Evolutionary conservation across 345 rosid species (phyloP), one percentile per base, ranked within the genome.

Genomic region (Eucalyptus tenuipes): DNA sequence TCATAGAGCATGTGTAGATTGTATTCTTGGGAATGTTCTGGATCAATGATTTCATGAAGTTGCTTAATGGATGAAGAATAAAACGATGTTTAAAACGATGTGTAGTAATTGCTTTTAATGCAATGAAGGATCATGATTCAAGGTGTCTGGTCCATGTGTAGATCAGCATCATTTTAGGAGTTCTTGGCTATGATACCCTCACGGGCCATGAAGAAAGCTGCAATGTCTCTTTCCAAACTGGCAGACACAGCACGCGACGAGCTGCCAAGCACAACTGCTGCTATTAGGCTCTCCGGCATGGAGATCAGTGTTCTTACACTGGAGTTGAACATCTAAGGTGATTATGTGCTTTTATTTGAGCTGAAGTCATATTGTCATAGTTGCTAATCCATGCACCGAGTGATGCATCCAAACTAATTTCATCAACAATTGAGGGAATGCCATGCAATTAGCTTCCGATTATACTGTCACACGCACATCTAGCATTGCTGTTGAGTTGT

Each of bases 221-320:
- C 98, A 86, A 92, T 89, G 88, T 96, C 99, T 88, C 95, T 97
- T 88, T 90, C 99, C 20, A 98, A 95, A 93, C 90, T 98, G 87
- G 99, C 99, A 17, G 98, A 96, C 90, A 92, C 94, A 31, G 99
- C 99, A 66, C 93, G 96, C 24, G 95, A 95, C 91, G 99, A 98
- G 91, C 95, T 96, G 68, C 99, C 97, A 7, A 92, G 96, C 90
- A 98, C 99, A 31, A 95, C 94, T 95, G 98, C 97, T 75, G 98
- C 98, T 12, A 92, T 97, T 48, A 93, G 99, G 94, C 97, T 98
- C 85, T 98, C 97, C 4, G 94, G 98, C 89, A 95, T 98, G 99
- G 99, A 98, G 91, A 94, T 98, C 86, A 95, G 96, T 61, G 99
- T 95, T 92, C 98, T 98, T 75, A 96, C 98, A 8, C 94, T 96